Evolutionary conservation across 495 filamentous ascomycete genomes (phyloP), one percentile per base, ranked within the genome.

Genomic region (Tuber indicum): DNA sequence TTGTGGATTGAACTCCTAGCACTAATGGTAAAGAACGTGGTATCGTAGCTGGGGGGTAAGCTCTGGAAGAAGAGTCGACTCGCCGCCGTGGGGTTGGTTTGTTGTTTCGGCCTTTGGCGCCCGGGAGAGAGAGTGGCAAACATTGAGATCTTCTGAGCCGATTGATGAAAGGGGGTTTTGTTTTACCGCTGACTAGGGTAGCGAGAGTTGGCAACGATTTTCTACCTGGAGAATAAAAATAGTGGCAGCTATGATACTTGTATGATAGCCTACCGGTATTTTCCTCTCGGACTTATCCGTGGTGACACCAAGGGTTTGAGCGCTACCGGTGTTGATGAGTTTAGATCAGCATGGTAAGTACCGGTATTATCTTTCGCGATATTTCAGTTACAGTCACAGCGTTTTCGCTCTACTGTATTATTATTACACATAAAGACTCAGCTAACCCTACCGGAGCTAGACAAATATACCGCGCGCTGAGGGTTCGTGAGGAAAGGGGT

Each of bases 41-140:
- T 5, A 32, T 32, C 32, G 32, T 1, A 74, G 23, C 39, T 21
- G 19, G n/a, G 43, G 14, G 12, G 26, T 21, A 2, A 66, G 49
- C 23, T 14, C 43, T 36, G 43, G 45, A 36, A 39, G 19, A 58
- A 77, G 58, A 8, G 71, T 70, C 26, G 45, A 52, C 10, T 23
- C 32, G 12, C 42, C 17, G 39, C n/a, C 14, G 41, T 74, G 74
- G 43, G 52, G 74, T n/a, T 74, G 70, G 16, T 74, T 71, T 47
- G 45, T 44, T 19, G 70, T 76, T 17, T 76, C 58, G 14, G 26
- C 26, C 12, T 36, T 66, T 66, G 58, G 16, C 16, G 12, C 14
- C 14, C 32, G 26, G 23, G 26, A 6, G 12, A 26, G 32, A 14
- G 58, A 17, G 36, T 5, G 17, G n/a, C 52, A 26, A 62, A 32